Percentiles rank a stretch among this genome's conserved stretches.
phyloP scores from a whole-genome alignment of 2,329 filamentous ascomycete species.

The Sordariomycetes sp. region DNA sequence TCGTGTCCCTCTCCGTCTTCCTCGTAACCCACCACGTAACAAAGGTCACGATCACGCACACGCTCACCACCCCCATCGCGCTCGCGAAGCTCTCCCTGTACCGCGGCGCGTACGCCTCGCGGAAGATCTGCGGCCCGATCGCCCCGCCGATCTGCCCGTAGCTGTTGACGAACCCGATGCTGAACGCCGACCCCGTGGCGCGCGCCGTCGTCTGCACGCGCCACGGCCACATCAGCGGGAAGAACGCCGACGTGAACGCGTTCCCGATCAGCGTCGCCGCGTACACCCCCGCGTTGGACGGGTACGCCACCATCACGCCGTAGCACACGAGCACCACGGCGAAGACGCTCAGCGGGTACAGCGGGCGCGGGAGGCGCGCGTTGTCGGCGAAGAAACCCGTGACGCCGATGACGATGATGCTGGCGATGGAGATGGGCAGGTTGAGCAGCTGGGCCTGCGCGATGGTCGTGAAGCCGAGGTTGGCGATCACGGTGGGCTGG shows the following conservation, averaged over 20 bases:
- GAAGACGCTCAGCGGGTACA: slow-evolving; percentile 31
- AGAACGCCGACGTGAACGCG: slow-evolving; percentile 30
- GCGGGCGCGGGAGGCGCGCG: slow-evolving; percentile 27
- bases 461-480: slow-evolving; percentile 28
- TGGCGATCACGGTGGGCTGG: slow-evolving; percentile 28
- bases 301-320: slow-evolving; percentile 31
- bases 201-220: slow-evolving; percentile 33
- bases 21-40: slow-evolving; percentile 27
- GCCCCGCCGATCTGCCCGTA: slow-evolving; percentile 38
- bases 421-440: slow-evolving; percentile 30
- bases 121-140: slow-evolving; percentile 34
- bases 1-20: slow-evolving; percentile 26
- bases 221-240: slow-evolving; percentile 41
- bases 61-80: slow-evolving; percentile 30
- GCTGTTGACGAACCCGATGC: slow-evolving; percentile 37
- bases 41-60: slow-evolving; percentile 27
- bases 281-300: slow-evolving; percentile 32
- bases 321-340: slow-evolving; percentile 31
- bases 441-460: slow-evolving; percentile 36
- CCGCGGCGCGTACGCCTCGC: slow-evolving; percentile 29
- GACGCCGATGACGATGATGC: slow-evolving; percentile 27
- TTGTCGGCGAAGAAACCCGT: slow-evolving; percentile 31
- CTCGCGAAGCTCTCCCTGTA: slow-evolving; percentile 30
- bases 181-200: slow-evolving; percentile 37
- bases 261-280: slow-evolving; percentile 33